Percentiles rank a stretch among this genome's conserved stretches.
These are phyloP conservation scores for Grosmannia serpens DNA, from an alignment of 2,329 filamentous ascomycete genomes.

Conservation along the genomic window DNA sequence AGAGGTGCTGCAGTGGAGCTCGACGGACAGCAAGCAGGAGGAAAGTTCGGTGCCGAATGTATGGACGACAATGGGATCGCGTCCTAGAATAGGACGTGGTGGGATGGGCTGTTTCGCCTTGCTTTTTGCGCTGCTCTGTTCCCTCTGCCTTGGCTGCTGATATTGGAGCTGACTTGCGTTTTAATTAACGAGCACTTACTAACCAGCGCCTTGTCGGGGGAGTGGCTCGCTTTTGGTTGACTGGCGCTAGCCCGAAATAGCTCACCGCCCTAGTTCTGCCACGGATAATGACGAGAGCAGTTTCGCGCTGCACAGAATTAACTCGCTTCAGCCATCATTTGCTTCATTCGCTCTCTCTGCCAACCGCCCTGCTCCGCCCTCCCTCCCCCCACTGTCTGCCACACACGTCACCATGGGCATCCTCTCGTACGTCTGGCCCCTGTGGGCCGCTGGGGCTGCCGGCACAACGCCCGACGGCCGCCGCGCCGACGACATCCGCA, in stretches of 20 bases:
- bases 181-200: too few relatives aligned
- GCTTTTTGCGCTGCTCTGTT: too few relatives aligned
- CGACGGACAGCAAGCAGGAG: not conserved
- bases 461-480: conserved; percentile 28
- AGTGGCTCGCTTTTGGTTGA: not conserved
- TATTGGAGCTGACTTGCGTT: too few relatives aligned
- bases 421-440: conserved; percentile 24
- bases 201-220: not conserved
- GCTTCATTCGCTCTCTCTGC: too few relatives aligned
- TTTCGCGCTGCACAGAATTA: too few relatives aligned
- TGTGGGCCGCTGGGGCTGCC: conserved; percentile 13
- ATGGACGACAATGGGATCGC: too few relatives aligned
- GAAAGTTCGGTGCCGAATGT: too few relatives aligned
- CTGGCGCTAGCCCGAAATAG: not conserved
- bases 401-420: conserved; percentile 32
- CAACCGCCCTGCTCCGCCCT: not conserved
- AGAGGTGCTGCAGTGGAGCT: not conserved
- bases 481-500: conserved; percentile 42
- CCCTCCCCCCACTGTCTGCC: not conserved
- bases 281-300: not conserved
- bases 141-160: not conserved
- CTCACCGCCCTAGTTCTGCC: conserved; percentile 1
- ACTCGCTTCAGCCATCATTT: too few relatives aligned
- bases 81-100: not conserved
- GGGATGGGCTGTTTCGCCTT: too few relatives aligned